phyloP scores from a whole-genome alignment of 1,139 yeast species.

The Yamadazyma spencermartinsiae region DNA sequence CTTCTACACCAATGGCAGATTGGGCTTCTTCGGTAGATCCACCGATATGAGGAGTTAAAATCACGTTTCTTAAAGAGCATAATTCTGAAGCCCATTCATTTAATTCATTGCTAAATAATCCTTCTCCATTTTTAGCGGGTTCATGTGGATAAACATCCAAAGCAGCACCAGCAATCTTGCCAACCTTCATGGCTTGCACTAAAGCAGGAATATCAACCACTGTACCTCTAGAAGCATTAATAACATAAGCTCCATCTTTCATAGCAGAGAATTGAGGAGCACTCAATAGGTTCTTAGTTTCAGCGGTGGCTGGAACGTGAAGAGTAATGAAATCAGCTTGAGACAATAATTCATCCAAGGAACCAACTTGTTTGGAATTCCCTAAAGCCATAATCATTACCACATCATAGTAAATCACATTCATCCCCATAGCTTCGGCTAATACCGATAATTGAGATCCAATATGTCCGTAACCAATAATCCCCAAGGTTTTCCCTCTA shows the following conservation, averaged over 20 bases:
- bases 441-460: conserved; percentile 95
- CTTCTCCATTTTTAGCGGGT: conserved; percentile 96
- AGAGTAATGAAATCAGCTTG: conserved; percentile 86
- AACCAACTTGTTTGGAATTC: conserved; percentile 89
- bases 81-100: conserved; percentile 87
- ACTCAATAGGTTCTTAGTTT: conserved; percentile 86
- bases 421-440: conserved; percentile 98
- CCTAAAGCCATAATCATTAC: conserved; percentile 95
- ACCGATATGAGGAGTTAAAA: conserved; percentile 97
- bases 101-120: conserved; percentile 66
- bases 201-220: conserved; percentile 95
- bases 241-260: conserved; percentile 94
- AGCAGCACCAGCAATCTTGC: conserved; percentile 97
- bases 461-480: conserved; percentile 97
- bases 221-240: conserved; percentile 97
- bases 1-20: conserved; percentile 96
- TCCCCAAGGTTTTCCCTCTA: conserved; percentile 97
- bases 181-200: conserved; percentile 86
- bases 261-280: conserved; percentile 91
- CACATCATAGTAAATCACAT: conserved; percentile 89
- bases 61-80: conserved; percentile 79
- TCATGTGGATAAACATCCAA: conserved; percentile 96
- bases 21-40: conserved; percentile 99
- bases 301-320: conserved; percentile 95
- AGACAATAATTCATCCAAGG: conserved; percentile 78